Evolutionary conservation across 108 stramenopile species (phyloP), one percentile per base, ranked within the genome.

Genomic region (Cyclotella kingstonii): DNA sequence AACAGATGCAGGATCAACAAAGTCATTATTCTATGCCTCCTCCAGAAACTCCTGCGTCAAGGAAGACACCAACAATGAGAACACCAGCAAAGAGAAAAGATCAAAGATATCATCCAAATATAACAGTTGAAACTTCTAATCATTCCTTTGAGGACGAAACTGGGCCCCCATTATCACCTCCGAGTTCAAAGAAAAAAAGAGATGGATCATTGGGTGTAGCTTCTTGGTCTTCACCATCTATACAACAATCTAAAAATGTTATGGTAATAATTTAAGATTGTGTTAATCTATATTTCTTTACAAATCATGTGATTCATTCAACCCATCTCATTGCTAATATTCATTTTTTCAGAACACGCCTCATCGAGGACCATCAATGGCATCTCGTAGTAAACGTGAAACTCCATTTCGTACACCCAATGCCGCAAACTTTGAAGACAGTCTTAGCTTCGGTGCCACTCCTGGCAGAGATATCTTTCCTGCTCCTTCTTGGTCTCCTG

Each of bases 151-250:
- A 72, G 14, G 53, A 66, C 9, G 57, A 46, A 2, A 47, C 38
- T 18, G 51, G 45, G 18, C 53, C 52, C 2, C 63, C 50, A 11
- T 17, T 64, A 36, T 63, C 61, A 33, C 71, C 71, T 21, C 71
- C 71, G 1, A 63, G 61, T 30, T 58, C 63, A 11, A 72, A 72
- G 56, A 64, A 64, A 56, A 63, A 56, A 55, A 40, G 31, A 41
- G 70, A 61, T 12, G 46, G 26, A 1, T 48, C 51, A 18, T 35
- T 51, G 35, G 50, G 19, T 1, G 29, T 41, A 28, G 33, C 19
- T 22, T 38, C 54, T 40, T 63, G 56, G 68, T 49, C 47, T 19
- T 45, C 59, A 25, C 59, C 68, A 1, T 50, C 43, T 9, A 29
- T 34, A 10, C 36, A 60, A 9, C 31, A 1, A 25, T 19, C n/a